phyloP scores from a whole-genome alignment of 2,329 filamentous ascomycete species.

The Plenodomus biglobosus region DNA sequence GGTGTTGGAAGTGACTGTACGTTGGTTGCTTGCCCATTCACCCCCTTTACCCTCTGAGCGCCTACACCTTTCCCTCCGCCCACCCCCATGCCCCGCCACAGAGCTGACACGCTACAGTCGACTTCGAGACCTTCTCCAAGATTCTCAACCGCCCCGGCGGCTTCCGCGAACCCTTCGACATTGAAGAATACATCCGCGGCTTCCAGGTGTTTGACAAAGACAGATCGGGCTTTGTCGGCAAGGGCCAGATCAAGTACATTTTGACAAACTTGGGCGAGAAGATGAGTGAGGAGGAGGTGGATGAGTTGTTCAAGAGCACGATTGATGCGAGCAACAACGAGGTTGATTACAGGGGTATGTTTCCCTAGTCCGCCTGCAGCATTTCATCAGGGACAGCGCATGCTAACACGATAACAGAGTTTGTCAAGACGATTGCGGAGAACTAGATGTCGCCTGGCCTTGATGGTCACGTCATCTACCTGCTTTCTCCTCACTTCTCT shows the following conservation, averaged over 20 bases:
- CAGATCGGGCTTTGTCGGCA: slow-evolving; percentile 95
- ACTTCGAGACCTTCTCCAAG: slow-evolving; percentile 96
- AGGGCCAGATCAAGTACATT: slow-evolving; percentile 97
- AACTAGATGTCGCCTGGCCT: slow-evolving; percentile 30
- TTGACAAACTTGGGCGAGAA: slow-evolving; percentile 98
- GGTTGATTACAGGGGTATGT: slow-evolving; percentile 92
- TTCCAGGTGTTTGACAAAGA: slow-evolving; percentile 99
- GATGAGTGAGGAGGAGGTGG: slow-evolving; percentile 98
- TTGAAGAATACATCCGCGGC: slow-evolving; percentile 96
- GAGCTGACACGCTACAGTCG: slow-evolving; percentile 61
- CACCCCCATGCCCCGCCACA: neutral
- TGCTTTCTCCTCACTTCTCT: neutral
- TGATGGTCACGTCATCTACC: neutral
- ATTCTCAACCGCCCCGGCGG: slow-evolving; percentile 96
- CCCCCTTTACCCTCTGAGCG: neutral
- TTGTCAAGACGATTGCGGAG: slow-evolving; percentile 45
- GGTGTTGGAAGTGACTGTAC: slow-evolving; percentile 86
- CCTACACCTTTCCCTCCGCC: too few relatives aligned
- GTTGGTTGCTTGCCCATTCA: slow-evolving; percentile 45
- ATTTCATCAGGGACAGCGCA: neutral
- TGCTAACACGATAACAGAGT: slow-evolving; percentile 28
- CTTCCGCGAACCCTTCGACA: slow-evolving; percentile 97
- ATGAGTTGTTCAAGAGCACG: slow-evolving; percentile 90
- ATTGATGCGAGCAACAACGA: slow-evolving; percentile 95
- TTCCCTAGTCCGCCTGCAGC: neutral